Percentiles rank a stretch among this genome's conserved stretches.
phyloP scores from a whole-genome alignment of 495 filamentous ascomycete genomes.

The Neurospora tetrasperma region DNA sequence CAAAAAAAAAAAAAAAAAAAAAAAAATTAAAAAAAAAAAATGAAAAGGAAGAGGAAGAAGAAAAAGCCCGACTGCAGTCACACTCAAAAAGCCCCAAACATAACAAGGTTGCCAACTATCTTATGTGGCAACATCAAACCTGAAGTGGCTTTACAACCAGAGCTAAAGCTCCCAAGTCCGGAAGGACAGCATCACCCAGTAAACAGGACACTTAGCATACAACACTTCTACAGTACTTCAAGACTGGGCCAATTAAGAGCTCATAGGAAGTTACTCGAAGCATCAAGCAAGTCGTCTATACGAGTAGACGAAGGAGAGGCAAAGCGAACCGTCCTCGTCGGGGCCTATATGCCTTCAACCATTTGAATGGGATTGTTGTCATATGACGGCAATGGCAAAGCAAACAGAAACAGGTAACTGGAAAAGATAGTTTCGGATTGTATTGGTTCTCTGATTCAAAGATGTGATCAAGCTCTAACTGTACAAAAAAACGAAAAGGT shows the following conservation, averaged over 20 bases:
- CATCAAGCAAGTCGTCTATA: background rate
- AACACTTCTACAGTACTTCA: background rate
- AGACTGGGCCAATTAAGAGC: background rate
- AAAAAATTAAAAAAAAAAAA: too few relatives aligned
- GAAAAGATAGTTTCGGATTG: background rate
- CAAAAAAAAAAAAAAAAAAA: too few relatives aligned
- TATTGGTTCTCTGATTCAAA: background rate
- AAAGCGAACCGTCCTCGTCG: background rate
- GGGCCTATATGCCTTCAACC: background rate
- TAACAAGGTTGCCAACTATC: background rate
- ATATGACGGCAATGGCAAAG: background rate
- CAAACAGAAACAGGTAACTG: background rate
- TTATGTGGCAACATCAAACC: background rate
- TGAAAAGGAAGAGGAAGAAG: too few relatives aligned
- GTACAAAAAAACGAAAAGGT: background rate
- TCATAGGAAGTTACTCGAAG: background rate
- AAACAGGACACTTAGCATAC: background rate
- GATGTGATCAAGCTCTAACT: background rate
- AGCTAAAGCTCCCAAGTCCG: background rate
- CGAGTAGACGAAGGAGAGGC: background rate
- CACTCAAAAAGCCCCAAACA: background rate
- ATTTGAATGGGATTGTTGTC: background rate
- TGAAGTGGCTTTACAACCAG: background rate
- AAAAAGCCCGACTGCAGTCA: background rate
- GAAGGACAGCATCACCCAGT: background rate